A percentile compares a stretch with the other conserved stretches of the same genome.
Evolutionary conservation across 1,284 basidiomycete genomes (phyloP).

Genomic region (Cryptococcus sp.): DNA sequence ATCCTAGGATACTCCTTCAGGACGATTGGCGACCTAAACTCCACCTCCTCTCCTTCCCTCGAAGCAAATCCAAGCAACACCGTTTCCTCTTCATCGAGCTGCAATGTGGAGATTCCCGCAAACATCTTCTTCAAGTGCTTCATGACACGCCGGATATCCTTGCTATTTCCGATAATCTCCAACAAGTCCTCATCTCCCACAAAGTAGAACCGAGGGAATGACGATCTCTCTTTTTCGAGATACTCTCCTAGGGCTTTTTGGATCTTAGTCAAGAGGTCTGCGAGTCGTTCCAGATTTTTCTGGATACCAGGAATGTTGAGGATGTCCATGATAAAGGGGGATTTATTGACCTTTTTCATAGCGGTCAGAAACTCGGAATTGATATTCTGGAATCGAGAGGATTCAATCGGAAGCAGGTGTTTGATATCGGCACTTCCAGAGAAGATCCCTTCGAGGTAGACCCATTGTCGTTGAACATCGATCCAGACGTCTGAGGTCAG

Average conservation of each 20-base stretch:
- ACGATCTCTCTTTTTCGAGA: slow-evolving; percentile 90
- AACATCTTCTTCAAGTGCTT: slow-evolving; percentile 99
- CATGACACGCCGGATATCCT: slow-evolving; percentile 94
- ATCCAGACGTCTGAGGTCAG: slow-evolving; percentile 94
- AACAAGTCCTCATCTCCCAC: slow-evolving; percentile 98
- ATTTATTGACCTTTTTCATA: slow-evolving; percentile 99
- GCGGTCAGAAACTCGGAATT: slow-evolving; percentile 96
- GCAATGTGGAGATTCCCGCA: slow-evolving; percentile 87
- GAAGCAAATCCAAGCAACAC: slow-evolving; percentile 75
- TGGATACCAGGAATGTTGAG: slow-evolving; percentile 94
- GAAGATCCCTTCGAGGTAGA: slow-evolving; percentile 98
- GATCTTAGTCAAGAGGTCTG: slow-evolving; percentile 94
- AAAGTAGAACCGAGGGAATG: slow-evolving; percentile 99
- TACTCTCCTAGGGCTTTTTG: slow-evolving; percentile 99
- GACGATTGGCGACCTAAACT: slow-evolving; percentile 74
- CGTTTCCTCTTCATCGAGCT: slow-evolving; percentile 81
- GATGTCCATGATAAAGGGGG: slow-evolving; percentile 93
- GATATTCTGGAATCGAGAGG: slow-evolving; percentile 95
- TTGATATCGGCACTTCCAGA: slow-evolving; percentile 98
- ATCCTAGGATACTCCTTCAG: slow-evolving; percentile 94
- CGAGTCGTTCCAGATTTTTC: slow-evolving; percentile 93
- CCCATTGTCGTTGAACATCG: slow-evolving; percentile 99
- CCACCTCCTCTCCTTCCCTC: slow-evolving; percentile 88
- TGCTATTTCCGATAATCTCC: slow-evolving; percentile 99
- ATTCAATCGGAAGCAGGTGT: slow-evolving; percentile 95